These are phyloP conservation scores for Brasilioporus rufonigricans DNA, from an alignment of 768 basidiomycete genomes.

Conservation along the genomic window DNA sequence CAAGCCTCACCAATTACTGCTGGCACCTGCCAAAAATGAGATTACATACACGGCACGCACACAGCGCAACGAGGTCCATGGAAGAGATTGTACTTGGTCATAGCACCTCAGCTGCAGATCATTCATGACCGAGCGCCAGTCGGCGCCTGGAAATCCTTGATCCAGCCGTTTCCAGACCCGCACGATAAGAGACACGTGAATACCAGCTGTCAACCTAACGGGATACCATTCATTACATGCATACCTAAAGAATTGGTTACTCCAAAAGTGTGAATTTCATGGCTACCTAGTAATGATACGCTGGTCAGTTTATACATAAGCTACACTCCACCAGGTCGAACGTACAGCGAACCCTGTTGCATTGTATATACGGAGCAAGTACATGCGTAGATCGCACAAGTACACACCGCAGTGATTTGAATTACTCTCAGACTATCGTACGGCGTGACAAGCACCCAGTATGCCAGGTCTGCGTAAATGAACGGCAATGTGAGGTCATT, in stretches of 20 bases:
- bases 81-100: conserved; percentile 16
- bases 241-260: conserved; percentile 32
- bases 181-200: conserved; percentile 18
- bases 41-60: conserved; percentile 26
- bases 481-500: conserved; percentile 10
- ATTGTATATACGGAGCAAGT: not conserved
- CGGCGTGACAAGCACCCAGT: conserved; percentile 30
- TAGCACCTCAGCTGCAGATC: conserved; percentile 27
- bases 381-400: conserved; percentile 6
- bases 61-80: conserved; percentile 21
- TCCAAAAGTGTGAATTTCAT: conserved; percentile 40
- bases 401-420: conserved; percentile 29
- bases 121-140: conserved; percentile 37
- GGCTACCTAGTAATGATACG: conserved; percentile 29
- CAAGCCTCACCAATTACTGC: conserved; percentile 23
- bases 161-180: conserved; percentile 38
- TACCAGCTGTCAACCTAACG: conserved; percentile 20
- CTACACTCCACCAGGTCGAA: conserved; percentile 8
- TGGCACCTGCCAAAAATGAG: conserved; percentile 19
- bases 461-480: conserved; percentile 31
- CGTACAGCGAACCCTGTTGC: conserved; percentile 29
- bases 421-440: conserved; percentile 24
- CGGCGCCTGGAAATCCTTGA: conserved; percentile 28
- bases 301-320: conserved; percentile 12
- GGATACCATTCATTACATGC: conserved; percentile 12